Evolutionary conservation across 2,329 filamentous ascomycete genomes (phyloP), one percentile per base, ranked within the genome.

Genomic region (Penicillium sp.): DNA sequence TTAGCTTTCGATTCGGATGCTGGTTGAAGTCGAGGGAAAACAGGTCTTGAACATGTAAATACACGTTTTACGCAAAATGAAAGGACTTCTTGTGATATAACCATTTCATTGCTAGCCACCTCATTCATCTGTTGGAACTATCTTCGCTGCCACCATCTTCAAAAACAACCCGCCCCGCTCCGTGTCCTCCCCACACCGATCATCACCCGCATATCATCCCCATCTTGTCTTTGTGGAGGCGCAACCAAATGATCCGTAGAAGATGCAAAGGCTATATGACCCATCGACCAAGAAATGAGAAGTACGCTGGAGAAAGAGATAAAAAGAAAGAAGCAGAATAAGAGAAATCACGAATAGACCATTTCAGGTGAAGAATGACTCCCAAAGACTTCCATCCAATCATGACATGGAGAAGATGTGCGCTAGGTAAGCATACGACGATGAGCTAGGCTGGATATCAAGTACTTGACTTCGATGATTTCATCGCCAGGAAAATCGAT

Each of bases 341-440:
- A 48, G 29, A 35, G 43, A 55, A 56, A 51, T 53, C 59, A 59
- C 48, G 47, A 58, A 56, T 49, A 44, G 35, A 30, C 32, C 29
- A 52, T 51, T 41, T 51, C 16, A 35, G 27, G 13, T 47, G 26
- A 42, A 39, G 18, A 34, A 27, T 23, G 16, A 34, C 39, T 34
- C 34, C 34, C 50, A 32, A 48, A 50, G 32, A 44, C 46, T 44
- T 29, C 32, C 32, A 34, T n/a, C 44, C 34, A 30, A 49, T 30
- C 41, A 46, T 44, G 42, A 19, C 43, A 48, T 46, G 23, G 42
- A 47, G 6, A 36, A 11, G 35, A 34, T 44, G 39, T 44, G 35
- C 34, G 46, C 47, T 35, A 42, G 34, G 32, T 9, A 30, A 26
- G 41, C 14, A 55, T 40, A 30, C 27, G 35, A 35, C 36, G 35